Evolutionary conservation across 371 early-diverging fungal species (phyloP), one percentile per base, ranked within the genome.

Genomic region (Circinella umbellata): DNA sequence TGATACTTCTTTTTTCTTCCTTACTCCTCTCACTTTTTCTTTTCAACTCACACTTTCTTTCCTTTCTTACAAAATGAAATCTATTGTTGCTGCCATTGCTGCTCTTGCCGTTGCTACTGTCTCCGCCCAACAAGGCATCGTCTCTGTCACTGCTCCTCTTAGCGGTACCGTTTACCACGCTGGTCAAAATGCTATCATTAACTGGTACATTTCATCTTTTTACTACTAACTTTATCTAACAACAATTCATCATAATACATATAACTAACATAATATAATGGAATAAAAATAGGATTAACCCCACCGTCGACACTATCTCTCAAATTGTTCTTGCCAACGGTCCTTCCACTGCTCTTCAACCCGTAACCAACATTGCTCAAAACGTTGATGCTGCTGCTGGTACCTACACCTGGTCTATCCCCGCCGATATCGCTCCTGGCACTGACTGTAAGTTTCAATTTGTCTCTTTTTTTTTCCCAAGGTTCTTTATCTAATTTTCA

Each of bases 331-430:
- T 84, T 54, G 73, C 73, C 63, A 47, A 76, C 34, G 77, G 77
- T 27, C 51, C 59, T 27, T 64, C 77, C 55, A 61, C 60, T 57
- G 64, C 68, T 53, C 77, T 76, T 59, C 69, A 73, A 38, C 69
- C 64, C 39, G 69, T 76, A 27, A 15, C 6, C 6, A 49, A 47
- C 15, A 70, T 79, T 67, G 79, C 74, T 54, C 35, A 34, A 7
- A 77, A 80, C 47, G 78, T 85, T 38, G 70, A 70, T 69, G 83
- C 81, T 38, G 7, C 69, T 15, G 18, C 69, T 38, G 69, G 73
- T 46, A 49, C 73, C 34, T 82, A 78, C 66, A 64, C 70, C 59
- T 85, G 85, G 85, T 69, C 64, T 39, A 68, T 85, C 51, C 80
- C 80, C 53, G 74, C 80, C 14, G 61, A 61, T 48, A 37, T 76